These are phyloP conservation scores for Candida krabiensis DNA, from an alignment of 805 yeast species.

Conservation along the genomic window DNA sequence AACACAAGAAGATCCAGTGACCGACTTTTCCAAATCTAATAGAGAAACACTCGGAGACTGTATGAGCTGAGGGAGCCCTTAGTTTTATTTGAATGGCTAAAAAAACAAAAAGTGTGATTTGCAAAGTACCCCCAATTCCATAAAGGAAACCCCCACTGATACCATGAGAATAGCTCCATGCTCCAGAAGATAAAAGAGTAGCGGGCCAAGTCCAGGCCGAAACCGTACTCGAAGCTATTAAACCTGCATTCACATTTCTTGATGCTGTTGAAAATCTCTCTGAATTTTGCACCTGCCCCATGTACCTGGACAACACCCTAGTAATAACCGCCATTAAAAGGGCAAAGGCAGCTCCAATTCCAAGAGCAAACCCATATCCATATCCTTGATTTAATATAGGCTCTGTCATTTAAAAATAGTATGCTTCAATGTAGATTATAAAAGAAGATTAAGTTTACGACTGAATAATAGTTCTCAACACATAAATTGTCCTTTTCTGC, in stretches of 20 bases:
- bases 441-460: too few relatives aligned
- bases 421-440: too few relatives aligned
- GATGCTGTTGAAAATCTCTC: slow-evolving; percentile 43
- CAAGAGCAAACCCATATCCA: slow-evolving; percentile 43
- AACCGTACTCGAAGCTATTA: slow-evolving; percentile 44
- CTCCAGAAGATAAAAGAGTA: slow-evolving; percentile 37
- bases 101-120: slow-evolving; percentile 36
- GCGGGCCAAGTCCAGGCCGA: slow-evolving; percentile 52
- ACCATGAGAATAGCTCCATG: slow-evolving; percentile 43
- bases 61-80: slow-evolving; percentile 44
- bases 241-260: slow-evolving; percentile 41
- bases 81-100: slow-evolving; percentile 40
- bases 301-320: slow-evolving; percentile 34
- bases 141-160: slow-evolving; percentile 41
- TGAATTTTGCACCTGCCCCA: slow-evolving; percentile 40
- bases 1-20: slow-evolving; percentile 37
- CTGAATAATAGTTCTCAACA: too few relatives aligned
- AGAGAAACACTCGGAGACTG: slow-evolving; percentile 40
- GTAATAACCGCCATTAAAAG: slow-evolving; percentile 40
- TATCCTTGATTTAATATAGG: slow-evolving; percentile 33
- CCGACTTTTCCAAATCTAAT: slow-evolving; percentile 40
- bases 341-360: slow-evolving; percentile 48
- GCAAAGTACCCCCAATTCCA: slow-evolving; percentile 38
- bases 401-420: too few relatives aligned
- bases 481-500: too few relatives aligned